These are phyloP conservation scores for Cercospora citrullina DNA, from an alignment of 2,329 filamentous ascomycete genomes.

Conservation along the genomic window DNA sequence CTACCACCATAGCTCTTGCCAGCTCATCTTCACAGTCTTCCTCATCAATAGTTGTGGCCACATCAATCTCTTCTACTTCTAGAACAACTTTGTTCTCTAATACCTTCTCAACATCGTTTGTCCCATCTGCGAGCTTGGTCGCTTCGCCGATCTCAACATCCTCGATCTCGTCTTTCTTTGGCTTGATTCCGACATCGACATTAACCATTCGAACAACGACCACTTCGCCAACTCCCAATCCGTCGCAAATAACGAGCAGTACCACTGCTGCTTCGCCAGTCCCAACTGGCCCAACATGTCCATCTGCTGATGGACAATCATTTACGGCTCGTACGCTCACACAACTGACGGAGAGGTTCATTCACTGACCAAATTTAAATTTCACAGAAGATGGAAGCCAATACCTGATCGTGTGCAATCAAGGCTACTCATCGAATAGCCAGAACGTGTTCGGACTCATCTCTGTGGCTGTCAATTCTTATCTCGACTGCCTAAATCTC, in stretches of 20 bases:
- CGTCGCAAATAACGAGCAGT: background rate
- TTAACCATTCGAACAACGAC: background rate
- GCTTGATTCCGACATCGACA: background rate
- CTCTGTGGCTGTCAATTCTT: background rate
- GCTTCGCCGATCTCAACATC: background rate
- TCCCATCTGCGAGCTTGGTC: background rate
- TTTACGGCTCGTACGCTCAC: conserved; percentile 3
- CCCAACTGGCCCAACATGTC: background rate
- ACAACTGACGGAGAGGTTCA: background rate
- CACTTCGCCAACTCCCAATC: background rate
- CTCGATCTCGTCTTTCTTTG: background rate
- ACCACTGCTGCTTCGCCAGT: background rate
- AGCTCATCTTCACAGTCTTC: background rate
- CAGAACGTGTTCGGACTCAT: conserved; percentile 9
- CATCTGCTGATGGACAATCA: conserved; percentile 1
- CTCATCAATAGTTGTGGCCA: background rate
- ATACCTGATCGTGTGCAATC: conserved; percentile 9
- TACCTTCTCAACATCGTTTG: background rate
- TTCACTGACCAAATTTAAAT: background rate
- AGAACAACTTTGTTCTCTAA: background rate
- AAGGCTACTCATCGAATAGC: conserved; percentile 5
- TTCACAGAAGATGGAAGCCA: conserved; percentile 4
- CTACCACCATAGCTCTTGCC: background rate
- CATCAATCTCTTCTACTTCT: background rate
- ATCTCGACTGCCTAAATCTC: conserved; percentile 1